A percentile compares a stretch with the other conserved stretches of the same genome.
These are phyloP conservation scores for Garcia nutans DNA, from an alignment of 345 rosid species.

Conservation along the genomic window DNA sequence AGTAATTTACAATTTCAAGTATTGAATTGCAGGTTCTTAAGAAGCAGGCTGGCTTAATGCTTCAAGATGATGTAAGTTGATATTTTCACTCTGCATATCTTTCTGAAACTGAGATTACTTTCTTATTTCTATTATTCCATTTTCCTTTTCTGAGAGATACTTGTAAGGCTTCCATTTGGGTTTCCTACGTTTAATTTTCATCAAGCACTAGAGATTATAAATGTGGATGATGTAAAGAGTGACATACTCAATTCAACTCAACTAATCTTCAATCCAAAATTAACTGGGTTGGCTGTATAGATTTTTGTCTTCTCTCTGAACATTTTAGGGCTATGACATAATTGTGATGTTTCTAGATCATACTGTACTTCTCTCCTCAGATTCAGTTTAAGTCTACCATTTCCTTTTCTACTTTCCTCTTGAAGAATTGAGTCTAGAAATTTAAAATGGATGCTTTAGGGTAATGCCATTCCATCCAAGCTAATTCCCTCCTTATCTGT, in stretches of 20 bases:
- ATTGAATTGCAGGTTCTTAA: constrained; percentile 59
- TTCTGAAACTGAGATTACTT: not conserved
- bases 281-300: too few species aligned
- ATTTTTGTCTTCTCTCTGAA: too few species aligned
- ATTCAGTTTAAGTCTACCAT: too few species aligned
- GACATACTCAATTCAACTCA: not conserved
- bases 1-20: not conserved
- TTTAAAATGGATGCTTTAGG: too few species aligned
- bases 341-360: too few species aligned
- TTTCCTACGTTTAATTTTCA: not conserved
- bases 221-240: not conserved
- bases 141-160: not conserved
- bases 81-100: not conserved
- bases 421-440: too few species aligned
- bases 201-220: not conserved
- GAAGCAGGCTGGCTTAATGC: constrained; percentile 94
- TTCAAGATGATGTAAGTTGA: constrained; percentile 78
- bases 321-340: too few species aligned
- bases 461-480: too few species aligned
- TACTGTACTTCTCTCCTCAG: too few species aligned
- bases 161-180: not conserved
- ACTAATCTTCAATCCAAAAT: too few species aligned
- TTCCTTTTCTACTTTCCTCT: too few species aligned
- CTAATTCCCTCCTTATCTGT: too few species aligned
- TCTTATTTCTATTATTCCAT: not conserved